Conservation (phyloP, 2,329 filamentous ascomycete genomes). For the Huntiella abstrusa region DNA sequence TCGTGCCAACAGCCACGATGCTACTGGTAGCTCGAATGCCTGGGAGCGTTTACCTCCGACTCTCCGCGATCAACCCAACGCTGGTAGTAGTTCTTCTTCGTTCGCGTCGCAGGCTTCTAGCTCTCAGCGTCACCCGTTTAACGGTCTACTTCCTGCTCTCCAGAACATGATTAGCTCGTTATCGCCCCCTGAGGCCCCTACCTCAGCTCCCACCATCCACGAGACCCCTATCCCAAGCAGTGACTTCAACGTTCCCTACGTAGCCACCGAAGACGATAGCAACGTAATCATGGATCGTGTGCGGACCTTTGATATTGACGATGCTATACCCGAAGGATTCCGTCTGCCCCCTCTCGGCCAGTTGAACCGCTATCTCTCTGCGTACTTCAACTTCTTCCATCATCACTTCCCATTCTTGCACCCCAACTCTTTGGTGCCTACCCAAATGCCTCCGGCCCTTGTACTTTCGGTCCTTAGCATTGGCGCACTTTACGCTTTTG, state of each 20-base stretch:
- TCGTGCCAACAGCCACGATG: slow-evolving; percentile 45
- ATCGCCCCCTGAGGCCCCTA: slow-evolving; percentile 36
- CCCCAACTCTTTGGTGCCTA: slow-evolving; percentile 72
- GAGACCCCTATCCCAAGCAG: background rate
- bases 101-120: slow-evolving; percentile 47
- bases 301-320: slow-evolving; percentile 59
- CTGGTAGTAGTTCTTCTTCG: slow-evolving; percentile 44
- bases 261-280: slow-evolving; percentile 69
- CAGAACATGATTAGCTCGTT: slow-evolving; percentile 57
- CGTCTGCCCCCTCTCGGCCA: slow-evolving; percentile 63
- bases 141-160: slow-evolving; percentile 44
- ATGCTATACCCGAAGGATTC: slow-evolving; percentile 73
- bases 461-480: slow-evolving; percentile 85
- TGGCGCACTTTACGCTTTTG: slow-evolving; percentile 88
- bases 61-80: slow-evolving; percentile 48
- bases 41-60: slow-evolving; percentile 78
- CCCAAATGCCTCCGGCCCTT: slow-evolving; percentile 60
- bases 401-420: slow-evolving; percentile 93
- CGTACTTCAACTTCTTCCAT: slow-evolving; percentile 94
- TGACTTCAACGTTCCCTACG: slow-evolving; percentile 53
- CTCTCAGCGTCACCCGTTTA: slow-evolving; percentile 42
- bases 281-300: slow-evolving; percentile 75
- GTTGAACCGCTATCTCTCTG: slow-evolving; percentile 80
- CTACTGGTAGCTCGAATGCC: slow-evolving; percentile 48
- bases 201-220: slow-evolving; percentile 19